These are phyloP conservation scores for Middelhovenomyces tepae DNA, from an alignment of 805 yeast genomes.

Conservation along the genomic window DNA sequence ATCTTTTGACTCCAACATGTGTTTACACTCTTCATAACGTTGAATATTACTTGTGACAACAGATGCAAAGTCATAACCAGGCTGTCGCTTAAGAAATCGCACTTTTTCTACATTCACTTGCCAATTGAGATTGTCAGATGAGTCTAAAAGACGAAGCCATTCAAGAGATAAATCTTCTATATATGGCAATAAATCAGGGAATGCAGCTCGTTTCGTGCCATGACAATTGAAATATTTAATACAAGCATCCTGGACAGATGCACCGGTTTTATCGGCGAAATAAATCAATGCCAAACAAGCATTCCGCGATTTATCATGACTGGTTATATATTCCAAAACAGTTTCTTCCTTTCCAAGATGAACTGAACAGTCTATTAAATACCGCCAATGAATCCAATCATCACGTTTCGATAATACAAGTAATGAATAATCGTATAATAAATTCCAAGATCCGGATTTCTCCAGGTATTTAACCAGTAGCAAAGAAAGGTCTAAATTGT, in stretches of 20 bases:
- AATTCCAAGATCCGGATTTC: slow-evolving; percentile 34
- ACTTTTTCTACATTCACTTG: slow-evolving; percentile 43
- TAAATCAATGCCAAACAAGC: slow-evolving; percentile 47
- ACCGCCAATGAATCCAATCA: slow-evolving; percentile 71
- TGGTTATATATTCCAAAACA: slow-evolving; percentile 25
- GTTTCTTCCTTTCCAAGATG: slow-evolving; percentile 30
- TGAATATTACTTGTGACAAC: slow-evolving; percentile 29
- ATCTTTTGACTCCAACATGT: slow-evolving; percentile 32
- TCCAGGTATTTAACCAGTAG: slow-evolving; percentile 35
- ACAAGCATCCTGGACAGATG: slow-evolving; percentile 15
- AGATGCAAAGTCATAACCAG: slow-evolving; percentile 8
- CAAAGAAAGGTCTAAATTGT: slow-evolving; percentile 56
- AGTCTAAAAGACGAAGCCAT: too few species aligned
- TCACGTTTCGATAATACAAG: slow-evolving; percentile 47
- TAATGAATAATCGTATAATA: slow-evolving; percentile 37
- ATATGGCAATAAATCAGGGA: slow-evolving; percentile 44
- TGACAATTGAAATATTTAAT: slow-evolving; percentile 36
- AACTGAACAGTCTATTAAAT: slow-evolving; percentile 38
- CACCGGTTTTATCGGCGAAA: slow-evolving; percentile 23
- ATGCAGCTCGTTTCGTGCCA: slow-evolving; percentile 56
- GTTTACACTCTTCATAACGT: slow-evolving; percentile 34
- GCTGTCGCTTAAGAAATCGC: slow-evolving; percentile 24
- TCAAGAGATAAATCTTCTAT: slow-evolving; percentile 20
- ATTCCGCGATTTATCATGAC: slow-evolving; percentile 41
- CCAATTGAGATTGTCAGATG: slow-evolving; percentile 17